Conservation (phyloP, 352 stramenopile species). For the Phytopythium delawarense region DNA sequence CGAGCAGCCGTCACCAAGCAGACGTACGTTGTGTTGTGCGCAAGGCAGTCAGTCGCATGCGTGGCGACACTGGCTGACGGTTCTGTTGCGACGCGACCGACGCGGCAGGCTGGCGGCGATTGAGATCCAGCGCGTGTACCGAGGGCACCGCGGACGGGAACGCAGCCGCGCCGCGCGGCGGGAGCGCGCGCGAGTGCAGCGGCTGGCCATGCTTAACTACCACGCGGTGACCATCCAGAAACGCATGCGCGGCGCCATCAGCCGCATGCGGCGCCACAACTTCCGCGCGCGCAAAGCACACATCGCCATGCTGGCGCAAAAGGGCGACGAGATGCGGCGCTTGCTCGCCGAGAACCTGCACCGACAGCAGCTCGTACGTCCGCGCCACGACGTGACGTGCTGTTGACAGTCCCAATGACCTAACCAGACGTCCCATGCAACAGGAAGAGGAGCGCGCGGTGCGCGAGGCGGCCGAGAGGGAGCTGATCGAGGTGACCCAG, state of each 20-base stretch:
- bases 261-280: slow-evolving; percentile 41
- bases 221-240: slow-evolving; percentile 60
- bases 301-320: slow-evolving; percentile 39
- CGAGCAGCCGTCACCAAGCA: slow-evolving; percentile 33
- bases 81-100: neutral
- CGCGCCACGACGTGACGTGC: neutral
- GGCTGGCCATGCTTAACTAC: slow-evolving; percentile 31
- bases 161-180: slow-evolving; percentile 19
- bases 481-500: slow-evolving; percentile 49
- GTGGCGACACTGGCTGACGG: slow-evolving; percentile 1
- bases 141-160: slow-evolving; percentile 43
- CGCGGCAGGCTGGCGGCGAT: slow-evolving; percentile 39
- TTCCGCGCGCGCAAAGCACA: slow-evolving; percentile 62
- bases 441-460: slow-evolving; percentile 32
- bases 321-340: slow-evolving; percentile 44
- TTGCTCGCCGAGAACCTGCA: slow-evolving; percentile 37
- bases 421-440: neutral
- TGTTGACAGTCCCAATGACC: neutral
- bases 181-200: slow-evolving; percentile 17
- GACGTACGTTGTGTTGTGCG: slow-evolving; percentile 15
- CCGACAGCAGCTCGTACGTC: slow-evolving; percentile 29
- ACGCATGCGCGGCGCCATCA: slow-evolving; percentile 36
- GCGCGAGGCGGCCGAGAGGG: slow-evolving; percentile 30
- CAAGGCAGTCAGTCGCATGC: too few relatives aligned
- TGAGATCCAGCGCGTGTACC: slow-evolving; percentile 50